A percentile compares a stretch with the other conserved stretches of the same genome.
phyloP scores from a whole-genome alignment of 805 yeast genomes.

The Lipomyces spencermartinsiae region DNA sequence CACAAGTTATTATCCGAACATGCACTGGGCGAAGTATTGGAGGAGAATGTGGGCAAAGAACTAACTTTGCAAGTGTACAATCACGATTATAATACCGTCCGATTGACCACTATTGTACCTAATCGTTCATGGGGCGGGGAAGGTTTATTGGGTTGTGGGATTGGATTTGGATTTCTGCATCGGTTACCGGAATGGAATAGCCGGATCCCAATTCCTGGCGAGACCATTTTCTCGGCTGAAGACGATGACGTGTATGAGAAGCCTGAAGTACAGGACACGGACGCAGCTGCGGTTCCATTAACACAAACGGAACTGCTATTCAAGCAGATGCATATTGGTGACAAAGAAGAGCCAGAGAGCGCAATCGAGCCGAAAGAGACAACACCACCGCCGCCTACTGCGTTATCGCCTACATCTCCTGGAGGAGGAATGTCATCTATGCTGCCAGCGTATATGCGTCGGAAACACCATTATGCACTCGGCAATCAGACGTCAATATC shows the following conservation, averaged over 20 bases:
- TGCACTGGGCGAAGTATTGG: conserved; percentile 27
- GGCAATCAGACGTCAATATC: not conserved
- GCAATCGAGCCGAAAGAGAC: conserved; percentile 13
- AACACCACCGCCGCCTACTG: conserved; percentile 5
- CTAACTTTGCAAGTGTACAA: conserved; percentile 73
- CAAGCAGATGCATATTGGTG: conserved; percentile 24
- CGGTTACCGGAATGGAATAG: conserved; percentile 37
- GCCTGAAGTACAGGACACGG: not conserved
- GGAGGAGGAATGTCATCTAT: conserved; percentile 4
- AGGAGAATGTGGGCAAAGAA: conserved; percentile 23
- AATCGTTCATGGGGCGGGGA: conserved; percentile 79
- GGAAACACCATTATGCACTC: conserved; percentile 27
- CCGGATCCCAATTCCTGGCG: conserved; percentile 32
- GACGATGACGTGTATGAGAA: conserved; percentile 14
- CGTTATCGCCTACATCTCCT: conserved; percentile 4
- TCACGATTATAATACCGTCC: conserved; percentile 80
- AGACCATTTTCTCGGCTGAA: conserved; percentile 25
- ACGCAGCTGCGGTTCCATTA: conserved; percentile 23
- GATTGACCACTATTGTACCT: conserved; percentile 85
- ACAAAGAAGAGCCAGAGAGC: conserved; percentile 1
- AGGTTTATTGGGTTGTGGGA: conserved; percentile 90
- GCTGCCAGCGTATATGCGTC: conserved; percentile 29
- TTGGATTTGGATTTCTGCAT: conserved; percentile 90
- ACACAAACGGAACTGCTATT: conserved; percentile 31
- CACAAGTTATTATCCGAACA: conserved; percentile 53